Conservation (phyloP, 768 basidiomycete species). For the Agrocybe pediades region DNA sequence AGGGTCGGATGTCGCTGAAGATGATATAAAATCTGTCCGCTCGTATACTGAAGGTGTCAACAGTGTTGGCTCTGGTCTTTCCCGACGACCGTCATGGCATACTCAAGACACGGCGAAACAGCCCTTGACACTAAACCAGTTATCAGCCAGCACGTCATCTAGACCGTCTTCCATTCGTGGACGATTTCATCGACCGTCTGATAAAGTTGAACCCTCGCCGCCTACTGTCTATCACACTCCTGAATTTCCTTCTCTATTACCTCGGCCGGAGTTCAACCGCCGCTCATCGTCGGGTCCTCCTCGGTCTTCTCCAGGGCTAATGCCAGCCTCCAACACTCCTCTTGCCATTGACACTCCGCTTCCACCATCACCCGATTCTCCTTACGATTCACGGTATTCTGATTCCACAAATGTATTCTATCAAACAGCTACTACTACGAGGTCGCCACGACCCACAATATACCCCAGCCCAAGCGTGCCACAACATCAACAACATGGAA, state of each 20-base stretch:
- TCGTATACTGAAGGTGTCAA: constrained; percentile 60
- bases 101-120: constrained; percentile 25
- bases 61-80: constrained; percentile 25
- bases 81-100: constrained; percentile 53
- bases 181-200: constrained; percentile 28
- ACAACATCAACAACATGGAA: no score
- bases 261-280: constrained; percentile 39
- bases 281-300: constrained; percentile 47
- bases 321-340: constrained; percentile 40
- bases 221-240: constrained; percentile 23
- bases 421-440: constrained; percentile 55
- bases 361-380: constrained; percentile 51
- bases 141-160: constrained; percentile 16
- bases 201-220: constrained; percentile 23
- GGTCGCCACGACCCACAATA: constrained; percentile 46
- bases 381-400: constrained; percentile 34
- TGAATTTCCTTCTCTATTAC: constrained; percentile 26
- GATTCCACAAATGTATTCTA: constrained; percentile 68
- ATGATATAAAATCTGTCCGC: constrained; percentile 69
- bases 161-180: constrained; percentile 23
- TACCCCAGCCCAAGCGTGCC: constrained; percentile 37
- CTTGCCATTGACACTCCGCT: constrained; percentile 41
- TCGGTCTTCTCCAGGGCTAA: constrained; percentile 38
- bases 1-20: constrained; percentile 61
- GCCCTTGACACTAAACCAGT: constrained; percentile 10